Evolutionary conservation across 495 filamentous ascomycete species (phyloP), one percentile per base, ranked within the genome.

Genomic region (Friedmanniomyces endolithicus): DNA sequence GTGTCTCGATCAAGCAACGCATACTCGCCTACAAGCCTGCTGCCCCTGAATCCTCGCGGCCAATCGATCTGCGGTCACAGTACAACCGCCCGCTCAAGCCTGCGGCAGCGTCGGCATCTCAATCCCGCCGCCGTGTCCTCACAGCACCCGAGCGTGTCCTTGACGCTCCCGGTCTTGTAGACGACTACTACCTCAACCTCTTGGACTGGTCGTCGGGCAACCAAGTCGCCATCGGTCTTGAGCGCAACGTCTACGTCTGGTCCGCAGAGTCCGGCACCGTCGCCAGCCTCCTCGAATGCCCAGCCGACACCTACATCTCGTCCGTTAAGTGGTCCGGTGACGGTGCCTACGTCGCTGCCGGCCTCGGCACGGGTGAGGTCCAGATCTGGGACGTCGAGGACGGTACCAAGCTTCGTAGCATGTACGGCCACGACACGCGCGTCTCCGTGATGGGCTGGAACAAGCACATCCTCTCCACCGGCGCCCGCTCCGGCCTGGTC

Each of bases 331-430:
- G 94, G 92, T 96, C 90, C 60, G 86, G 85, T 44, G 92, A 99
- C 62, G 94, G 92, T 41, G 90, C 92, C 6, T 96, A 97, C 65
- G 89, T 99, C 49, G 84, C 89, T 55, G 90, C 97, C 60, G 92
- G 92, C 44, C 82, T 99, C 53, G 90, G 88, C 59, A 86, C 88
- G 12, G 92, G 92, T 57, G 92, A 99, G 65, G 87, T 97, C 39
- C 92, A 99, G 70, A 99, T 99, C 67, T 99, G 92, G 92, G 92
- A 99, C 61, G 92, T 96, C 22, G 87, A 95, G 60, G 92, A 99
- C 64, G 83, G 86, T 29, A 82, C 79, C 62, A 96, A 96, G 78
- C 82, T 97, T 35, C 88, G 92, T 64, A 95, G 88, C 75, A 99
- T 99, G 92, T 84, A 86, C 65, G 94, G 90, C 48, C 92, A 99